Base-by-base conservation (phyloP, 2,329 filamentous ascomycete genomes). In the Exophiala calicioides region DNA sequence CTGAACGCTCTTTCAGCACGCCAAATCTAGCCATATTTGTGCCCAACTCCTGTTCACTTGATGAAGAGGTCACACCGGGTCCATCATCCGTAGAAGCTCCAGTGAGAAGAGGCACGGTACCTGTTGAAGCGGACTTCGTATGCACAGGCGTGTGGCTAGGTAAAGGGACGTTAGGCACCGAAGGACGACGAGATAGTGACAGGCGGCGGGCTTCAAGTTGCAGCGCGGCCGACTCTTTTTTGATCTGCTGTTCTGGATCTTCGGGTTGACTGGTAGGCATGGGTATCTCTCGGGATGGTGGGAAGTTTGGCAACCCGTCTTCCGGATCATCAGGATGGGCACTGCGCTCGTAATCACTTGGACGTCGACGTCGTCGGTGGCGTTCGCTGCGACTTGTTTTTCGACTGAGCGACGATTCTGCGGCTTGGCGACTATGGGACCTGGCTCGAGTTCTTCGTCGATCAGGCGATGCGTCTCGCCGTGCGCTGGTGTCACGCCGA, bases 191-290 rank as follows among this genome's bases (percentile, higher is more conserved):
- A 15, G 87, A 88, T 19, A 95, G 75, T 10, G 91, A 96, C 62
- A 87, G 81, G 47, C 91, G 84, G 20, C 91, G 82, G 60, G 93
- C 88, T 66, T 96, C 90, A 1, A 97, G 79, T 66, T 96, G 90
- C 36, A 86, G 83, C 5, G 90, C 89, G 7, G 86, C 86, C 37
- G 82, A 74, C 56, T 89, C 86, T 67, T 85, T 88, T 68, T 84
- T 86, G 36, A 81, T 79, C 35, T 80, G 73, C 50, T 86, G 82
- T 24, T 81, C 76, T 75, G 82, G 58, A 77, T 32, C 34, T 9
- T 51, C 52, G 24, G 50, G 48, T 24, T 56, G 56, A 33, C 57
- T 52, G 16, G 45, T 33, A 12, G 46, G 37, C 12, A 43, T 34
- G 8, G 40, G 5, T 12, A 44, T 33, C 18, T 52, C 52, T 9